Percentiles rank a stretch among this genome's conserved stretches.
phyloP scores from a whole-genome alignment of 345 rosid genomes.

The Clausena lansium region DNA sequence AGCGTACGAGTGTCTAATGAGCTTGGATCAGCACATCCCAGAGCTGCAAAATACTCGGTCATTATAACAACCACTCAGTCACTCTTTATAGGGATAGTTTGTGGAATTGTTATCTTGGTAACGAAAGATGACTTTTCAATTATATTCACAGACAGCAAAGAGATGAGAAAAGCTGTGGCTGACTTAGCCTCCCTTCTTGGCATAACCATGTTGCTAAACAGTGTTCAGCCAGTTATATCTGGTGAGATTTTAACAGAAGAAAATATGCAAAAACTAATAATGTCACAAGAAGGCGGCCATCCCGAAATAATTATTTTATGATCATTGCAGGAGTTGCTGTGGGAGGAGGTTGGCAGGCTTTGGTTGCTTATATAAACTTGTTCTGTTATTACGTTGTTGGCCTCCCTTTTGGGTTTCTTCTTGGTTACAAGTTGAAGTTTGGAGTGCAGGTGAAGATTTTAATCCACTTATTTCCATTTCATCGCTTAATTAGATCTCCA shows the following conservation, averaged over 20 bases:
- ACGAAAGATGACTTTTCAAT: slow-evolving; percentile 57
- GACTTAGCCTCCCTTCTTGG: slow-evolving; percentile 72
- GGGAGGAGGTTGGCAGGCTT: slow-evolving; percentile 97
- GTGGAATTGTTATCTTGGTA: slow-evolving; percentile 47
- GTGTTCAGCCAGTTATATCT: slow-evolving; percentile 86
- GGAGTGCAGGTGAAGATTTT: slow-evolving; percentile 62
- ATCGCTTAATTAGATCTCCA: background rate
- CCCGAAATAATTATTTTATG: too few species aligned
- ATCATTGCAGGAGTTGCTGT: slow-evolving; percentile 72
- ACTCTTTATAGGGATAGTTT: slow-evolving; percentile 57
- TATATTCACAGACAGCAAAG: slow-evolving; percentile 62
- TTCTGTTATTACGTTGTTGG: slow-evolving; percentile 70
- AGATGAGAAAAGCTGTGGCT: slow-evolving; percentile 60
- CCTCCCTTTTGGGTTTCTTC: slow-evolving; percentile 77
- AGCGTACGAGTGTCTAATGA: slow-evolving; percentile 88
- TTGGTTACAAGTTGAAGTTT: slow-evolving; percentile 64
- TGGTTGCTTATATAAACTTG: slow-evolving; percentile 85
- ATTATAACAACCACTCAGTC: slow-evolving; percentile 57
- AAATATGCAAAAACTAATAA: background rate
- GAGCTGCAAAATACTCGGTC: slow-evolving; percentile 84
- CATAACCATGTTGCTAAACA: slow-evolving; percentile 76
- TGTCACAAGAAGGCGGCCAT: too few species aligned
- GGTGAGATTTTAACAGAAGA: slow-evolving; percentile 31
- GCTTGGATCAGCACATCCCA: slow-evolving; percentile 84
- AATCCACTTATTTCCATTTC: background rate